These are phyloP conservation scores for Boletus vinaceobasis DNA, from an alignment of 768 basidiomycete species.

Conservation along the genomic window DNA sequence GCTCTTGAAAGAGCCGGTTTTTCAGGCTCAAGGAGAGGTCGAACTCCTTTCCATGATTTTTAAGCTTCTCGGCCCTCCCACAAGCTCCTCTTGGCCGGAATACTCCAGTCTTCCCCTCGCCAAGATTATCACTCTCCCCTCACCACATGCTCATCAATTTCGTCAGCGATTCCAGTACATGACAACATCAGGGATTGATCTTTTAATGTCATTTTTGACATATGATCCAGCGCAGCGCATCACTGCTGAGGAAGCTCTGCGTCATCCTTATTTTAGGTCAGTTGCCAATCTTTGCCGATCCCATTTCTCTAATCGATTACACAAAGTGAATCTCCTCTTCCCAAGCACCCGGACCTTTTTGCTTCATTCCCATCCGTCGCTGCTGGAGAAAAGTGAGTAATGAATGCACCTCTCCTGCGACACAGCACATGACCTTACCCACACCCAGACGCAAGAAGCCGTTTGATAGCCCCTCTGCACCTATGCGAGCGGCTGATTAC, in stretches of 20 bases:
- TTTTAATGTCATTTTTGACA: constrained; percentile 74
- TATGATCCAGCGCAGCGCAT: constrained; percentile 90
- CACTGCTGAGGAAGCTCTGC: constrained; percentile 83
- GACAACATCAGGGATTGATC: constrained; percentile 78
- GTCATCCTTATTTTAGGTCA: constrained; percentile 90
- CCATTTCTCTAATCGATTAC: background rate
- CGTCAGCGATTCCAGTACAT: constrained; percentile 85
- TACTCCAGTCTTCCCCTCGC: constrained; percentile 76
- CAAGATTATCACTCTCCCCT: constrained; percentile 72
- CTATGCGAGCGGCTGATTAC: constrained; percentile 65
- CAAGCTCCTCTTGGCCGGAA: constrained; percentile 81
- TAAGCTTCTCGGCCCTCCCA: constrained; percentile 92
- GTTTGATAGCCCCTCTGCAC: constrained; percentile 78
- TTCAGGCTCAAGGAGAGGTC: constrained; percentile 93
- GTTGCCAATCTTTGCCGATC: background rate
- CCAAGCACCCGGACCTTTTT: constrained; percentile 95
- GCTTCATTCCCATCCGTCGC: constrained; percentile 94
- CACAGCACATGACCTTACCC: constrained; percentile 6
- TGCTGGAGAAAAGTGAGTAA: constrained; percentile 85
- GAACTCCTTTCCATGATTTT: constrained; percentile 94
- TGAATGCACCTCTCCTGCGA: background rate
- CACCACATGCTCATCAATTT: constrained; percentile 71
- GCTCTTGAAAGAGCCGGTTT: constrained; percentile 91
- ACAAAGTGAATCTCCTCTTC: constrained; percentile 83
- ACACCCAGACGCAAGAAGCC: constrained; percentile 65